Percentiles rank a stretch among this genome's conserved stretches.
Conservation (phyloP, 192 early-diverging fungal species). For the Coemansia furcata region DNA sequence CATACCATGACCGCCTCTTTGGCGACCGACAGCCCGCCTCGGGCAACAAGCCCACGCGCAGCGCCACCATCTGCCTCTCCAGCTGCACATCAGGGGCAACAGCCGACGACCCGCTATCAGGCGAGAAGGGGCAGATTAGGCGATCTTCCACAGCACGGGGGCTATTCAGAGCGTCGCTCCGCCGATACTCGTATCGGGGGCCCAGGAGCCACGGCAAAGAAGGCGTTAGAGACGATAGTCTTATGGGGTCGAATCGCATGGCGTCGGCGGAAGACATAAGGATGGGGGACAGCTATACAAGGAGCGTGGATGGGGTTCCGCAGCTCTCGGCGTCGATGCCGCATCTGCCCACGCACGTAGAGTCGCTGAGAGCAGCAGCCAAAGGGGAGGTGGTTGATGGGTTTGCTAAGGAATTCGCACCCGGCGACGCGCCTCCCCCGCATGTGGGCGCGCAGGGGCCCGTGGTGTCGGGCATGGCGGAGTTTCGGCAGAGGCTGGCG, state of each 20-base stretch:
- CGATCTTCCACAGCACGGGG: background rate
- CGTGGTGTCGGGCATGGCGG: background rate
- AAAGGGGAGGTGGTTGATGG: too few relatives aligned
- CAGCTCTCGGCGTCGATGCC: conserved; percentile 26
- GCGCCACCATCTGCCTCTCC: conserved; percentile 17
- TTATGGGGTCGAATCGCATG: background rate
- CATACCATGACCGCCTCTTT: conserved; percentile 15
- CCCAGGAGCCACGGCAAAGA: background rate
- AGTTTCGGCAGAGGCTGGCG: conserved; percentile 4
- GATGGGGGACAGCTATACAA: background rate
- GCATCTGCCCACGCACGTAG: conserved; percentile 3
- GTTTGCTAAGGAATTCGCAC: background rate
- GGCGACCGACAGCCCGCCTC: background rate
- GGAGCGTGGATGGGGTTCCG: background rate
- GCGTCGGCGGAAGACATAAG: conserved; percentile 1
- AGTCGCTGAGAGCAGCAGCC: background rate
- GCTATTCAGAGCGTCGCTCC: conserved; percentile 1
- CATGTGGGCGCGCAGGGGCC: background rate
- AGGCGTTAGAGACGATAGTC: too few relatives aligned
- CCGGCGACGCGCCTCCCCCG: background rate
- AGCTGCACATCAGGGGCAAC: background rate
- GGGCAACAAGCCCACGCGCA: background rate
- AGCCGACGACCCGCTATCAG: background rate
- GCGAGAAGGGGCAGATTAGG: background rate
- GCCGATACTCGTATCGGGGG: conserved; percentile 3